phyloP scores from a whole-genome alignment of 202 grass and related monocot genomes.

The Schoenoplectus tabernaemontani region DNA sequence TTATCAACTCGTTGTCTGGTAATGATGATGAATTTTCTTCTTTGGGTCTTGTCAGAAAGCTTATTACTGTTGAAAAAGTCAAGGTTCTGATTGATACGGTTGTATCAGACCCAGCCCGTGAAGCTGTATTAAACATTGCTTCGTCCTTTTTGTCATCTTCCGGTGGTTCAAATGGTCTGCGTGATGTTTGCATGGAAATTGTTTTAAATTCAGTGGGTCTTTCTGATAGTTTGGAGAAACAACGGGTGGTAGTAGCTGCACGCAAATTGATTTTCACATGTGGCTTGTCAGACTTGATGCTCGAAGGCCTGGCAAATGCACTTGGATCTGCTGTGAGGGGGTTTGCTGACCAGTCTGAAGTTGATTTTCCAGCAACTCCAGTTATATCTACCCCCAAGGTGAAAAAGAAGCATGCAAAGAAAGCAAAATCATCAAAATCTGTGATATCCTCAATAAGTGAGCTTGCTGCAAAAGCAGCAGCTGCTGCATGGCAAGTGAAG shows the following conservation, averaged over 20 bases:
- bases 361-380: constrained; percentile 27
- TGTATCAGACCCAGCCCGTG: constrained; percentile 54
- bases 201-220: constrained; percentile 37
- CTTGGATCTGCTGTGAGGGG: constrained; percentile 48
- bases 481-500: constrained; percentile 76
- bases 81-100: constrained; percentile 44
- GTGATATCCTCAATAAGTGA: constrained; percentile 26
- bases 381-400: constrained; percentile 26
- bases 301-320: constrained; percentile 59
- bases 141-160: constrained; percentile 36
- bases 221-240: constrained; percentile 48
- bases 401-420: constrained; percentile 39
- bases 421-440: constrained; percentile 42
- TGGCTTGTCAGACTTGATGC: constrained; percentile 60
- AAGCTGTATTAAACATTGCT: constrained; percentile 60
- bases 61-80: constrained; percentile 54
- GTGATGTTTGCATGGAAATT: constrained; percentile 60
- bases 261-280: constrained; percentile 57
- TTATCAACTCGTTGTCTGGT: constrained; percentile 54
- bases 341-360: constrained; percentile 41
- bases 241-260: constrained; percentile 37
- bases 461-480: constrained; percentile 41
- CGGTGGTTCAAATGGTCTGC: constrained; percentile 35
- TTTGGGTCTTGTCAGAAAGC: constrained; percentile 45
- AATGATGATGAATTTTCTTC: constrained; percentile 26